phyloP scores from a whole-genome alignment of 371 early-diverging fungal genomes.

The Funneliformis caledonium region DNA sequence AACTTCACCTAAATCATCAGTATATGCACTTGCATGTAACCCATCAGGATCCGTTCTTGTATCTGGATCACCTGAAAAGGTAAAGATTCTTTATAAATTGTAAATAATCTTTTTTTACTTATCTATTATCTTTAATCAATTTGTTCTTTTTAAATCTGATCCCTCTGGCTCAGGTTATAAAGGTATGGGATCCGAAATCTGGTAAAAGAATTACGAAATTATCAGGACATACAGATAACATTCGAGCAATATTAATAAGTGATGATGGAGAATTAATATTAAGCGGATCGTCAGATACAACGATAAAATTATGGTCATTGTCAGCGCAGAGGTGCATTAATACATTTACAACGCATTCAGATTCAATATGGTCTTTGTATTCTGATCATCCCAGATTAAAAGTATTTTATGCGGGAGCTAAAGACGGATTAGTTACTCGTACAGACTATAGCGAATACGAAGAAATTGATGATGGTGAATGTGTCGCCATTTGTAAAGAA shows the following conservation, averaged over 20 bases:
- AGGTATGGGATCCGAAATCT: slow-evolving; percentile 88
- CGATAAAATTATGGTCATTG: slow-evolving; percentile 93
- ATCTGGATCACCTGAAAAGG: slow-evolving; percentile 91
- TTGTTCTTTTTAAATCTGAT: neutral
- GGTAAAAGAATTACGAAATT: slow-evolving; percentile 77
- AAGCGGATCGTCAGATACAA: slow-evolving; percentile 90
- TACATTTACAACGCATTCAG: slow-evolving; percentile 87
- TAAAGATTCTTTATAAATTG: slow-evolving; percentile 34
- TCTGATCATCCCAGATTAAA: slow-evolving; percentile 83
- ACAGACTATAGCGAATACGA: slow-evolving; percentile 56
- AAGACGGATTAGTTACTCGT: slow-evolving; percentile 89
- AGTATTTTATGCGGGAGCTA: slow-evolving; percentile 90
- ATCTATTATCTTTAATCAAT: neutral
- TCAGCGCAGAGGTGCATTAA: slow-evolving; percentile 83
- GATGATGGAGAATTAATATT: slow-evolving; percentile 88
- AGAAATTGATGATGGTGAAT: slow-evolving; percentile 61
- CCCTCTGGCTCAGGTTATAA: slow-evolving; percentile 55
- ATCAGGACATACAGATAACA: slow-evolving; percentile 93
- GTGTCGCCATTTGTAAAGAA: slow-evolving; percentile 88
- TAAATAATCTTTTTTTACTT: neutral
- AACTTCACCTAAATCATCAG: slow-evolving; percentile 65
- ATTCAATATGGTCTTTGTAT: slow-evolving; percentile 90
- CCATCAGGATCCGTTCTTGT: slow-evolving; percentile 70
- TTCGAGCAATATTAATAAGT: slow-evolving; percentile 85
- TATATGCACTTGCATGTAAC: slow-evolving; percentile 80